These are phyloP conservation scores for Pythium dissotocum DNA, from an alignment of 352 stramenopile genomes.

Conservation along the genomic window DNA sequence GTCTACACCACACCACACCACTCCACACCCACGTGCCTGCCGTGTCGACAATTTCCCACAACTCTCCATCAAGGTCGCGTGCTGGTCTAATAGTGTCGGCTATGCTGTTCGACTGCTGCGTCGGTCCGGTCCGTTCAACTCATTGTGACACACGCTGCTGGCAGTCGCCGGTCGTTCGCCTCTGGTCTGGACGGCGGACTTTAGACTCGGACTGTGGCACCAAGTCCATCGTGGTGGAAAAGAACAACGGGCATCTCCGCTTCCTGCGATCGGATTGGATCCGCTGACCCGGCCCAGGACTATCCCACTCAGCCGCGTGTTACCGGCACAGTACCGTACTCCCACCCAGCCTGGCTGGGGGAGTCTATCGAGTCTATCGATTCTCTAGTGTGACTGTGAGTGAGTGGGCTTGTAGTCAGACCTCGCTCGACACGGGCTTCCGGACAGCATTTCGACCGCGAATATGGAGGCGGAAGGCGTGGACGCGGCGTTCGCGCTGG, in stretches of 20 bases:
- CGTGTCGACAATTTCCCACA: too few relatives aligned
- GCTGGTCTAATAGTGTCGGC: too few relatives aligned
- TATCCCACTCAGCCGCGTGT: not conserved
- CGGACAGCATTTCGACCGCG: not conserved
- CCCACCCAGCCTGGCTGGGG: too few relatives aligned
- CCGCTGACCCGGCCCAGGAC: not conserved
- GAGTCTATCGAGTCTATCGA: too few relatives aligned
- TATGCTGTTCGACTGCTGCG: not conserved
- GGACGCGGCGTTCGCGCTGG: conserved; percentile 22
- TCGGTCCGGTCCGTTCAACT: not conserved
- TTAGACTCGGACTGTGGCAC: too few relatives aligned
- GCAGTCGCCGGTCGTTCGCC: not conserved
- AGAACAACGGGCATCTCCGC: not conserved
- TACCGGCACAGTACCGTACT: too few relatives aligned
- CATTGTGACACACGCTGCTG: not conserved
- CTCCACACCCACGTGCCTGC: too few relatives aligned
- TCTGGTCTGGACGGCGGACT: not conserved
- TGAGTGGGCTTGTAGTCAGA: not conserved
- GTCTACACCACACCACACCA: not conserved
- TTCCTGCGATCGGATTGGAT: not conserved
- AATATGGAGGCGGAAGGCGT: conserved; percentile 17
- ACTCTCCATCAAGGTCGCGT: too few relatives aligned
- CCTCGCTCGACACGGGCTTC: too few relatives aligned
- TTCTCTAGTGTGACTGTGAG: too few relatives aligned
- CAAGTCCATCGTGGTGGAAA: too few relatives aligned